Evolutionary conservation across 108 stramenopile genomes (phyloP), one percentile per base, ranked within the genome.

Genomic region (Skeletonema menzelii): DNA sequence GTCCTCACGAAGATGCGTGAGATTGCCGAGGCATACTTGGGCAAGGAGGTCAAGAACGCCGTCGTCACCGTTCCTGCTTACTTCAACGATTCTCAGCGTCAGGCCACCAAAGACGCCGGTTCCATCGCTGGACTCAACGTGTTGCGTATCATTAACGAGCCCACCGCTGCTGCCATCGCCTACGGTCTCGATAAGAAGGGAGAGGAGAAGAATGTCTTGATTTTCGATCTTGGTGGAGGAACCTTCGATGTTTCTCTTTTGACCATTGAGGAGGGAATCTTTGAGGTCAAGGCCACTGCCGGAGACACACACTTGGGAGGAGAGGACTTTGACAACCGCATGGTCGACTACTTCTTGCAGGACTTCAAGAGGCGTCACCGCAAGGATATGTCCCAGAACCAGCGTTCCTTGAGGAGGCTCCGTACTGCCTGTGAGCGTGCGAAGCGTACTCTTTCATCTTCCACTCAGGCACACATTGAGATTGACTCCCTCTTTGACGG

Each of bases 71-170:
- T 99, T 4, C 99, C 99, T 17, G 99, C 99, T 53, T 99, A 99
- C 89, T 99, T 99, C 92, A 99, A 99, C 84, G 99, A 99, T 86
- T 89, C 91, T 47, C 99, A 99, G 79, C 94, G 99, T 70, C 99
- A 99, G 86, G 99, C 99, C 26, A 99, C 97, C 91, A 99, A 99
- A 89, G 99, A 99, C 84, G 99, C 99, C 55, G 98, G 98, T n/a
- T 83, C 96, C 65, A 99, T 99, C 73, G 83, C 99, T 38, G 98
- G 98, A 34, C 85, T 99, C 38, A 98, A 99, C 79, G 99, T 99
- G 30, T 92, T 98, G 77, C 99, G 99, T 82, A 99, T 99, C 84
- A 99, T 99, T 87, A 99, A 99, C 89, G 99, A 99, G 87, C 99
- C 99, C 56, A 99, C 99, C 61, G 99, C 99, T 49, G 99, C 99